These are phyloP conservation scores for Abrus precatorius DNA, from an alignment of 306 rosid genomes.

Conservation along the genomic window DNA sequence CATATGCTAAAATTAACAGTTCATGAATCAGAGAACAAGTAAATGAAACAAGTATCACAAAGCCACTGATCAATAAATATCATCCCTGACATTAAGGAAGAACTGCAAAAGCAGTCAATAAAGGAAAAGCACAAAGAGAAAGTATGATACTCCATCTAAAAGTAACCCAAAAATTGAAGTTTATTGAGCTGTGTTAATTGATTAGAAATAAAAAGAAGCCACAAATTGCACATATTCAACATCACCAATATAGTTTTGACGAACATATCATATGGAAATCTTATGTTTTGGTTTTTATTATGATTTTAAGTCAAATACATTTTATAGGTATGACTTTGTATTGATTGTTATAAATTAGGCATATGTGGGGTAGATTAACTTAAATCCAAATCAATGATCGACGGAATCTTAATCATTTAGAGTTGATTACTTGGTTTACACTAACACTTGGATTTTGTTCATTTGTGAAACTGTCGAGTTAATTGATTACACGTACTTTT, in stretches of 20 bases:
- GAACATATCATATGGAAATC: no score
- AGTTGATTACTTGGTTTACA: no score
- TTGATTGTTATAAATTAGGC: no score
- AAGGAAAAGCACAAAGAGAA: constrained; percentile 15
- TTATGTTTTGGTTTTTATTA: no score
- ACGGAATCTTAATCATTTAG: no score
- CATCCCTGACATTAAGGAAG: constrained; percentile 3
- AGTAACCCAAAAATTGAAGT: not conserved
- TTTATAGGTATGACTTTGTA: no score
- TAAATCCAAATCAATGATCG: no score
- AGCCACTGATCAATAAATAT: not conserved
- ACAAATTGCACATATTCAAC: not conserved
- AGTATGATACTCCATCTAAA: not conserved
- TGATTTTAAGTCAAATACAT: no score
- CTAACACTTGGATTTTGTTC: no score
- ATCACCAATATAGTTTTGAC: not conserved
- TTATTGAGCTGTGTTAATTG: not conserved
- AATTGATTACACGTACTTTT: no score
- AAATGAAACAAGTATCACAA: not conserved
- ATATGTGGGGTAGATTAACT: no score
- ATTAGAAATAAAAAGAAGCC: not conserved
- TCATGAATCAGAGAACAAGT: constrained; percentile 15
- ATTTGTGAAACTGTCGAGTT: no score
- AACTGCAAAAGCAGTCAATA: constrained; percentile 10
- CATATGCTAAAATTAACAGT: not conserved